Evolutionary conservation across 2,329 filamentous ascomycete species (phyloP).

Genomic region (Ceratocystis harringtonii): DNA sequence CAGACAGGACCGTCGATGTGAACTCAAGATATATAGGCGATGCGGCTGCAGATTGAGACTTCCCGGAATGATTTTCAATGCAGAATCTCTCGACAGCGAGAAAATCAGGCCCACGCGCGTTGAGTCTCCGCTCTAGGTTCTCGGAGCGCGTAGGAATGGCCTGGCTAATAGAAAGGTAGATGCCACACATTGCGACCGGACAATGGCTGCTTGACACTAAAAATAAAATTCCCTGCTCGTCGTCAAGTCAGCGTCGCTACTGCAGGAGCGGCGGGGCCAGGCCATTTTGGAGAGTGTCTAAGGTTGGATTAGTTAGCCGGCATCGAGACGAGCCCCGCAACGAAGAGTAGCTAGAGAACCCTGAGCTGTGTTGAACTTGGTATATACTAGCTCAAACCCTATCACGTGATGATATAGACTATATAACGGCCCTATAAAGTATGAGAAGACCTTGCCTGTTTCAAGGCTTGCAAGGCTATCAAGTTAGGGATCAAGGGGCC

Average conservation of each 20-base stretch:
- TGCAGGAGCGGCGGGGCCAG: neutral
- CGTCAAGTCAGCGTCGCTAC: neutral
- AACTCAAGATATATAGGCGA: neutral
- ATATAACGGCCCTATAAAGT: neutral
- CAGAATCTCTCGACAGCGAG: neutral
- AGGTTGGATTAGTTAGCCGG: neutral
- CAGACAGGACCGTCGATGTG: neutral
- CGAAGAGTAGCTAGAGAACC: neutral
- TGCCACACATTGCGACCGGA: constrained; percentile 17
- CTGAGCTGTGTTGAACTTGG: neutral
- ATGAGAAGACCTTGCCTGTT: neutral
- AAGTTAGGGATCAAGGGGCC: neutral
- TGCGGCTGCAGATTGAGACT: neutral
- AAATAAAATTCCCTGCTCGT: neutral
- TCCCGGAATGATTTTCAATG: neutral
- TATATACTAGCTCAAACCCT: neutral
- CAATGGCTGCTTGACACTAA: neutral
- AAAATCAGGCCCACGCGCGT: neutral
- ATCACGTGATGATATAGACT: neutral
- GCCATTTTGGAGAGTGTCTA: neutral
- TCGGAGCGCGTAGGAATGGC: constrained; percentile 8
- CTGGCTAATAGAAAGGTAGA: constrained; percentile 11
- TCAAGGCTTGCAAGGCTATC: neutral
- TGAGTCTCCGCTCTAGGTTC: neutral
- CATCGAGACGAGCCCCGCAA: neutral